Percentiles rank a stretch among this genome's conserved stretches.
Evolutionary conservation across 176 grass and related monocot genomes (phyloP).

Genomic region (Tillandsia leiboldiana): DNA sequence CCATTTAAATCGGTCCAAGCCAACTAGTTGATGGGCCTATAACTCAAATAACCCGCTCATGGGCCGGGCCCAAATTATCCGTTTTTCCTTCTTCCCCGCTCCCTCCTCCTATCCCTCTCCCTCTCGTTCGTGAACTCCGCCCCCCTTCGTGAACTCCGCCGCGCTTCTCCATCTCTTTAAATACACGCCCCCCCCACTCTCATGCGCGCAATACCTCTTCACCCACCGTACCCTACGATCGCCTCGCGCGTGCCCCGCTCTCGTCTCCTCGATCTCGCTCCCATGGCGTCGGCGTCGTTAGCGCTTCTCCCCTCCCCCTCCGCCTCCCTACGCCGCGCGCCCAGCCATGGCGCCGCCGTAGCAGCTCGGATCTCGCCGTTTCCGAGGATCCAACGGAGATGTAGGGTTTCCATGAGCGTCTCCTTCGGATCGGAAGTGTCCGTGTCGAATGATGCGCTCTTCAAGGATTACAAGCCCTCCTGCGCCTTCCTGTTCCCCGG

Average conservation of each 20-base stretch:
- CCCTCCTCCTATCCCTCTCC: neutral
- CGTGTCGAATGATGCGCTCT: conserved; percentile 41
- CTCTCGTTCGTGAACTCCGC: too few relatives aligned
- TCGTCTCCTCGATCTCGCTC: neutral
- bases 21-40: too few relatives aligned
- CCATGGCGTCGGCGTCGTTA: conserved; percentile 49
- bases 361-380: conserved; percentile 25
- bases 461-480: conserved; percentile 70
- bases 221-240: conserved; percentile 12
- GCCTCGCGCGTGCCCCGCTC: conserved; percentile 1
- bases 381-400: conserved; percentile 31
- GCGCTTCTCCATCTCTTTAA: neutral
- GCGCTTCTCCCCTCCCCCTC: conserved; percentile 59
- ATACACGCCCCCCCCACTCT: neutral
- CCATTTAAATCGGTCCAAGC: too few relatives aligned
- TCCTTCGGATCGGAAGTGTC: conserved; percentile 46
- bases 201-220: conserved; percentile 11
- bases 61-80: too few relatives aligned
- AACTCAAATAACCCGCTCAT: too few relatives aligned
- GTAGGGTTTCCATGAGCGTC: conserved; percentile 41
- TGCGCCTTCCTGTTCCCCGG: conserved; percentile 89
- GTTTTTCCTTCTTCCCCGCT: too few relatives aligned
- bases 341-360: conserved; percentile 12
- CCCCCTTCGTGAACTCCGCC: conserved; percentile 35
- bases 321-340: conserved; percentile 21